Base-by-base conservation (phyloP, 768 basidiomycete species). In the Boletellus ananiceps region DNA sequence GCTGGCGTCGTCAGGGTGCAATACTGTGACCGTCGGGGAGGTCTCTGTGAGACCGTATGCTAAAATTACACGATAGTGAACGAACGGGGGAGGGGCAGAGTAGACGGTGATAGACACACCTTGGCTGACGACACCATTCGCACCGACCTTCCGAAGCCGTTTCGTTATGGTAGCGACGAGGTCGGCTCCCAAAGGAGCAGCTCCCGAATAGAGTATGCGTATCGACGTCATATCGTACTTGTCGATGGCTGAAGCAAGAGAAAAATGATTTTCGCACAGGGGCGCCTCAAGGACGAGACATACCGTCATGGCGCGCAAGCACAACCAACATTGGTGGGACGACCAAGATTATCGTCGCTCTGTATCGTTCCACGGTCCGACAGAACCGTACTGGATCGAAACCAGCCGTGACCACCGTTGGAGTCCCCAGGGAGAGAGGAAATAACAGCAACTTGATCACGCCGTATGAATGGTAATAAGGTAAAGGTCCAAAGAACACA, bases 311-410 rank as follows among this genome's bases (percentile, higher is more conserved):
- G 51, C 84, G 79, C 2, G 82, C 70, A 36, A 96, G 73, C 1
- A 81, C 76, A 13, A 95, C 82, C 12, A 93, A 69, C n/a, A 96
- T 82, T 0, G 93, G 92, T 1, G 93, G 93, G 1, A 90, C 90
- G 41, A 90, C 70, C 0, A 86, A 67, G 0, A 78, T 51, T 1
- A 71, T 50, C 0, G 84, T 84, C 23, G 83, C 76, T 44, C 71
- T 78, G 71, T 88, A 88, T 44, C 72, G 75, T 54, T 84, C 74
- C 40, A 95, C 78, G 42, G 78, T 71, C 11, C 74, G 70, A 53
- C 88, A 85, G 58, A 88, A 89, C 44, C 70, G 63, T 1, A 71
- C 70, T 0, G 88, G 84, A 54, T 93, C 86, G 62, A 93, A 94
- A 31, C 79, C 79, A 2, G 78, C 66, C 63, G 86, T 77, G 40